These are phyloP conservation scores for Parsonsia alboflavescens DNA, from an alignment of 257 asterid species.

Conservation along the genomic window DNA sequence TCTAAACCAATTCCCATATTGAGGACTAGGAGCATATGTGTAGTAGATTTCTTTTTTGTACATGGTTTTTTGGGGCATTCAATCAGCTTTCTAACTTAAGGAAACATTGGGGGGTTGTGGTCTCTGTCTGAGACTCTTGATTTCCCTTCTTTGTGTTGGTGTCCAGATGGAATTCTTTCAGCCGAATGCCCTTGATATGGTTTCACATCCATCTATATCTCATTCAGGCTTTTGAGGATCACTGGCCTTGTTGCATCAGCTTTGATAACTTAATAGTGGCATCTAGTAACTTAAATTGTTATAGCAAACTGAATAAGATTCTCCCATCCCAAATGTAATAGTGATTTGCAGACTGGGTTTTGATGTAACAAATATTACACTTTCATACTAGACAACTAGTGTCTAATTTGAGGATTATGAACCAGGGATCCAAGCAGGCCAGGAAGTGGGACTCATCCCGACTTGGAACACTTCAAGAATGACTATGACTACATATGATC, in stretches of 20 bases:
- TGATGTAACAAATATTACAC: background rate
- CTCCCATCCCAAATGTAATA: background rate
- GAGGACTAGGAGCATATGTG: background rate
- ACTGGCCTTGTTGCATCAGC: too few species aligned
- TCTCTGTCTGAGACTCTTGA: background rate
- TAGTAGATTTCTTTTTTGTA: background rate
- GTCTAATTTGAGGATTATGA: background rate
- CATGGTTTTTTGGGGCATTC: background rate
- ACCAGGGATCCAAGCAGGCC: slow-evolving; percentile 44
- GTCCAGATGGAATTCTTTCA: background rate
- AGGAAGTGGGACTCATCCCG: slow-evolving; percentile 45
- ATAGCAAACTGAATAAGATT: background rate
- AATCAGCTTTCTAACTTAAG: background rate
- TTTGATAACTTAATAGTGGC: background rate
- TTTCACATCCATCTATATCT: background rate
- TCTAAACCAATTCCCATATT: background rate
- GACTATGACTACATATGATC: slow-evolving; percentile 29
- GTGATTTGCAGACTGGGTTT: background rate
- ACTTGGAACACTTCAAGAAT: slow-evolving; percentile 34
- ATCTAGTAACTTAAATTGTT: background rate
- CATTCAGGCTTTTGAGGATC: background rate
- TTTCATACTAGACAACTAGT: background rate
- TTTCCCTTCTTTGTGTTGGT: background rate
- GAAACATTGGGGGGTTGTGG: background rate
- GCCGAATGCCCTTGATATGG: background rate